These are phyloP conservation scores for Sophora flavescens DNA, from an alignment of 306 rosid genomes.

Conservation along the genomic window DNA sequence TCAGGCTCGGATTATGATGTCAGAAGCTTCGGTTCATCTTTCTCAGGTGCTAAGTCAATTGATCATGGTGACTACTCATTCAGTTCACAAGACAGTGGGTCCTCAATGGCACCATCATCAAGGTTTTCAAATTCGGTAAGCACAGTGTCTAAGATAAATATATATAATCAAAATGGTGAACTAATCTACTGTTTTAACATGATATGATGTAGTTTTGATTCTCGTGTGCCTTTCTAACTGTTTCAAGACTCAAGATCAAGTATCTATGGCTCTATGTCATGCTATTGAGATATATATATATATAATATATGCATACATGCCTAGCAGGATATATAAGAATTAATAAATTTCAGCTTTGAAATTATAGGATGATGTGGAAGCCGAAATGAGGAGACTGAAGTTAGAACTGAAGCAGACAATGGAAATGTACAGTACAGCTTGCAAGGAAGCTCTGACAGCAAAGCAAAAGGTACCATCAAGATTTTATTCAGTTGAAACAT, in stretches of 20 bases:
- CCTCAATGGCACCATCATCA: slow-evolving; percentile 38
- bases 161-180: slow-evolving; percentile 1
- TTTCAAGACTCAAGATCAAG: not conserved
- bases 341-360: slow-evolving; percentile 32
- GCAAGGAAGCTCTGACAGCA: slow-evolving; percentile 78
- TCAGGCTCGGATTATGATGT: slow-evolving; percentile 58
- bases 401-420: slow-evolving; percentile 86
- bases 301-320: not conserved
- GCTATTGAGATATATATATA: slow-evolving; percentile 9
- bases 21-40: slow-evolving; percentile 55
- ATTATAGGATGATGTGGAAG: slow-evolving; percentile 78
- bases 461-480: slow-evolving; percentile 61
- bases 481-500: slow-evolving; percentile 22
- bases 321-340: not conserved
- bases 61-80: slow-evolving; percentile 54
- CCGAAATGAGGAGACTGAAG: slow-evolving; percentile 87
- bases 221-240: not conserved
- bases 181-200: not conserved
- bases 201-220: not conserved
- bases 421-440: slow-evolving; percentile 89
- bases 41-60: slow-evolving; percentile 54
- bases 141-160: not conserved
- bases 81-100: slow-evolving; percentile 57
- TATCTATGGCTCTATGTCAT: slow-evolving; percentile 1
- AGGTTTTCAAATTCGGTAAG: slow-evolving; percentile 54